phyloP scores from a whole-genome alignment of 495 filamentous ascomycete species.

The Hypomontagnella monticulosa region DNA sequence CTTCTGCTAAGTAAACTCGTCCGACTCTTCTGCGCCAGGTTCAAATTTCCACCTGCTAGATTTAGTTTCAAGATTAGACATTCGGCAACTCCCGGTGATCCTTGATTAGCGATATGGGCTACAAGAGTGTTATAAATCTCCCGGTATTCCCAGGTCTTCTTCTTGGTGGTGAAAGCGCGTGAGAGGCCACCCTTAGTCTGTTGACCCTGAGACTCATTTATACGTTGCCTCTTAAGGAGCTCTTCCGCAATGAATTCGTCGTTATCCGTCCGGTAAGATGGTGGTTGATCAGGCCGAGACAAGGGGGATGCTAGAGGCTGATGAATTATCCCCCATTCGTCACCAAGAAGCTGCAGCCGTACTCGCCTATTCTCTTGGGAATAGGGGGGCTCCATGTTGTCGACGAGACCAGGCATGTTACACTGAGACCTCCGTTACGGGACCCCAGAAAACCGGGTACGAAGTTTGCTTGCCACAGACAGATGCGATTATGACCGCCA shows the following conservation, averaged over 20 bases:
- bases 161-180: slow-evolving; percentile 56
- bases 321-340: slow-evolving; percentile 47
- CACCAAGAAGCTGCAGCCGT: slow-evolving; percentile 51
- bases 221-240: slow-evolving; percentile 54
- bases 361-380: slow-evolving; percentile 44
- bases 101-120: slow-evolving; percentile 52
- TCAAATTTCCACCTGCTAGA: slow-evolving; percentile 54
- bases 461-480: slow-evolving; percentile 2
- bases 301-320: slow-evolving; percentile 33
- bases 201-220: slow-evolving; percentile 41
- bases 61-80: slow-evolving; percentile 56
- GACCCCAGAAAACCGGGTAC: not conserved
- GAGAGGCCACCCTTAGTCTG: slow-evolving; percentile 51
- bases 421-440: slow-evolving; percentile 9
- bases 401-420: slow-evolving; percentile 20
- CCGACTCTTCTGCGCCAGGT: slow-evolving; percentile 52
- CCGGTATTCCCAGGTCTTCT: slow-evolving; percentile 57
- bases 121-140: slow-evolving; percentile 58
- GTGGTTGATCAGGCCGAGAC: slow-evolving; percentile 40
- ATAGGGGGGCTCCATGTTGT: slow-evolving; percentile 34
- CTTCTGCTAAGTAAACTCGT: slow-evolving; percentile 53
- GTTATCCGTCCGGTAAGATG: slow-evolving; percentile 47
- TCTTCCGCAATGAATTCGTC: slow-evolving; percentile 57
- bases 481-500: not conserved
- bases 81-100: slow-evolving; percentile 58